Base-by-base conservation (phyloP, 1,284 basidiomycete genomes). In the Microbotryum lychnidis-dioicae region DNA sequence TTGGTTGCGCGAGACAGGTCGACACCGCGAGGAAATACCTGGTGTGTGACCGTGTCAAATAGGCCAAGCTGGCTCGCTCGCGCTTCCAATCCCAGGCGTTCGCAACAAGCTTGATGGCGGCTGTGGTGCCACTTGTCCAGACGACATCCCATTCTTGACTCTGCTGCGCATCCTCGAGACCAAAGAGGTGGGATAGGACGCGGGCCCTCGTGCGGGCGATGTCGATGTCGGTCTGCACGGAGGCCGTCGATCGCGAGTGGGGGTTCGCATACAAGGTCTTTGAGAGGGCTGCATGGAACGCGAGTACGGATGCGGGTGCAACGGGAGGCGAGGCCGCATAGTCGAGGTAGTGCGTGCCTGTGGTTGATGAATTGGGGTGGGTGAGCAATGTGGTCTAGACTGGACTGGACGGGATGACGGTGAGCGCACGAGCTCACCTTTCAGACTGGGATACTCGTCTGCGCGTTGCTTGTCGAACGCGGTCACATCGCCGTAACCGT, bases 61-160 rank as follows among this genome's bases (percentile, higher is more conserved):
- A 81, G 52, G 88, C 79, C 70, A 83, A 84, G 46, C 73, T 75
- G 53, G 83, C 81, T 44, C 47, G 45, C 21, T 9, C 50, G 44
- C 21, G 6, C 49, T 77, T 74, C 37, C 75, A 91, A 0, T 85
- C 84, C 71, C 84, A 91, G 0, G 86, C 79, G 73, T 91, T 87
- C 46, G 86, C 89, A 44, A 91, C 80, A 56, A 90, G 80, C 71
- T 89, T 89, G 65, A 91, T 78, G 0, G 86, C 86, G 9, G 80
- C 85, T 3, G 85, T 86, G 8, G 88, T 85, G 69, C 90, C 90
- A 8, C 84, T 76, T 6, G 89, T 90, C 75, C 89, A 91, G 59
- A 91, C 78, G 58, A 90, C 85, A 20, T 85, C 84, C 73, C 88
- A 90, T 14, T 71, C 62, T 2, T 83, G 79, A n/a, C 80, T 79